phyloP scores from a whole-genome alignment of 768 basidiomycete genomes.

The Mycena crocata region DNA sequence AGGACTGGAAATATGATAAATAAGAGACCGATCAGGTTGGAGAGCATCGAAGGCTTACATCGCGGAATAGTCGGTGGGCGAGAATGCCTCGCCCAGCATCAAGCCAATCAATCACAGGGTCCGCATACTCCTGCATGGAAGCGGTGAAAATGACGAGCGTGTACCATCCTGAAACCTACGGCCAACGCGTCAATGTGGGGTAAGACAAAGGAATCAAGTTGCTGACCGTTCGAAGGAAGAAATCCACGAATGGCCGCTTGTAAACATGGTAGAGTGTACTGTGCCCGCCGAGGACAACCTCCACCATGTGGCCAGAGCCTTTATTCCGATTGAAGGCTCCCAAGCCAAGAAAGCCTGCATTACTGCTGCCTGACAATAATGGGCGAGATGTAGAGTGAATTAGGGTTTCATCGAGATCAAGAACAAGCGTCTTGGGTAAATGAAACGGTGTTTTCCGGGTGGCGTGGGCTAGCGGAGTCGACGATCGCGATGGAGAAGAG shows the following conservation, averaged over 20 bases:
- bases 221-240: slow-evolving; percentile 87
- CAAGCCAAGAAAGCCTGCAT: slow-evolving; percentile 73
- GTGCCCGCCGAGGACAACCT: slow-evolving; percentile 89
- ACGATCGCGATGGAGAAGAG: slow-evolving; percentile 51
- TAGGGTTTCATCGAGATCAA: slow-evolving; percentile 98
- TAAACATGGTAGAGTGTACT: slow-evolving; percentile 98
- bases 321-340: slow-evolving; percentile 67
- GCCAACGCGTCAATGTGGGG: slow-evolving; percentile 34
- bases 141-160: slow-evolving; percentile 99
- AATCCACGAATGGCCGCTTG: slow-evolving; percentile 97
- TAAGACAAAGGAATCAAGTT: neutral
- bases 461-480: slow-evolving; percentile 55
- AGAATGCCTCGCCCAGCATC: slow-evolving; percentile 95
- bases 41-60: slow-evolving; percentile 65
- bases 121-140: slow-evolving; percentile 99
- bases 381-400: slow-evolving; percentile 96
- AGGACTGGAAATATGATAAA: slow-evolving; percentile 67
- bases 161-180: slow-evolving; percentile 98
- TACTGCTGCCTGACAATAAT: slow-evolving; percentile 58
- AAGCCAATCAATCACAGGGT: slow-evolving; percentile 99
- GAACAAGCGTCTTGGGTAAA: slow-evolving; percentile 92
- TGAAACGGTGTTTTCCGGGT: slow-evolving; percentile 79
- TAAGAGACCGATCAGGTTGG: slow-evolving; percentile 19
- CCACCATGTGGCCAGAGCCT: slow-evolving; percentile 87
- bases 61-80: slow-evolving; percentile 89